phyloP scores from a whole-genome alignment of 2,329 filamentous ascomycete genomes.

The Fusarium fracticaudum region DNA sequence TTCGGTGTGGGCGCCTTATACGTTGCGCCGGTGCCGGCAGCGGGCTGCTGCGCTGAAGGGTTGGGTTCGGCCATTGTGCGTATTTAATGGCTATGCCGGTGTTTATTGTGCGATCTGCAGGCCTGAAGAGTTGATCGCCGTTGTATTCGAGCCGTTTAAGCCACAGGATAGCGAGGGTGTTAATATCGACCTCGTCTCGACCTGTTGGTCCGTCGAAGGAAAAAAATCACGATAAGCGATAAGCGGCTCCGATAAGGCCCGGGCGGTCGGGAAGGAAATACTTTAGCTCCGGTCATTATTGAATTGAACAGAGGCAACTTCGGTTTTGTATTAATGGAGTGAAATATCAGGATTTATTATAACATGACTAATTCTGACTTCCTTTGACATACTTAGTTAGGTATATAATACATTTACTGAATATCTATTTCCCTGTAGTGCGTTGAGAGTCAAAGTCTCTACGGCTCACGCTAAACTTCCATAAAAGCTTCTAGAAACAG shows the following conservation, averaged over 20 bases:
- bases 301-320: background rate
- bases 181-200: conserved; percentile 18
- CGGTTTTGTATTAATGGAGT: background rate
- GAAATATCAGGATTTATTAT: too few species aligned
- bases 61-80: conserved; percentile 39
- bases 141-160: conserved; percentile 9
- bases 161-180: conserved; percentile 16
- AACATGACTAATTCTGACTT: background rate
- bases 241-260: conserved; percentile 35
- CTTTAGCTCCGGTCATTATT: conserved; percentile 17
- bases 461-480: background rate
- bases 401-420: background rate
- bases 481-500: conserved; percentile 11
- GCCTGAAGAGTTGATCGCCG: background rate
- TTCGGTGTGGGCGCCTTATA: conserved; percentile 52
- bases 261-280: conserved; percentile 39
- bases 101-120: background rate
- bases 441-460: background rate
- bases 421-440: background rate
- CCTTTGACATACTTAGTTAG: background rate
- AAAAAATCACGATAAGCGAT: conserved; percentile 32
- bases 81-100: background rate
- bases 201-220: conserved; percentile 18
- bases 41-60: conserved; percentile 39
- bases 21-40: conserved; percentile 37